phyloP scores from a whole-genome alignment of 2,329 filamentous ascomycete genomes.

The Gnomoniopsis smithogilvyi region DNA sequence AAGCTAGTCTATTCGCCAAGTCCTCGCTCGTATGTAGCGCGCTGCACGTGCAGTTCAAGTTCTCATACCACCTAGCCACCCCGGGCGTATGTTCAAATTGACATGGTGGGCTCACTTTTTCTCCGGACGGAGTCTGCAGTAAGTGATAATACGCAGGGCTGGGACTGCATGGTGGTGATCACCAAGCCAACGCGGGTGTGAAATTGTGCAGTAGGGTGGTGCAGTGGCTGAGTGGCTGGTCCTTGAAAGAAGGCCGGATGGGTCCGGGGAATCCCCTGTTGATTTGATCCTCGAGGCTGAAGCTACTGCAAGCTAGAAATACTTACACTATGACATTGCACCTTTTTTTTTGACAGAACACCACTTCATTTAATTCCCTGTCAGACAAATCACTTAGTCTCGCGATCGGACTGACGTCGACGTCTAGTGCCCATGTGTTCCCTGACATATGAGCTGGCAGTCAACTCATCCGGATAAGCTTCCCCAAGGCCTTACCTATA shows the following conservation, averaged over 20 bases:
- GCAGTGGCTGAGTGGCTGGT: conserved; percentile 7
- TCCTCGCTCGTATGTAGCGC: not conserved
- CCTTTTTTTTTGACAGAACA: not conserved
- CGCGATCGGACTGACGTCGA: no score
- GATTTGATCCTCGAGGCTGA: conserved; percentile 11
- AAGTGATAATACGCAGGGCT: conserved; percentile 7
- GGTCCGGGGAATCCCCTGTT: conserved; percentile 7
- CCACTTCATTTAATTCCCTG: conserved; percentile 1
- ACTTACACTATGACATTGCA: conserved; percentile 2
- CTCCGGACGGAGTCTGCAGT: not conserved
- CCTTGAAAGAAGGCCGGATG: not conserved
- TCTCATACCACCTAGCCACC: not conserved
- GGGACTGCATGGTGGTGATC: not conserved
- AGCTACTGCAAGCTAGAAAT: conserved; percentile 3
- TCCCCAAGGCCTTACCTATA: conserved; percentile 2
- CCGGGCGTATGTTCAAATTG: not conserved
- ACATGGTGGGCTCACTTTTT: not conserved
- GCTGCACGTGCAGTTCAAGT: not conserved
- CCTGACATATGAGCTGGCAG: no score
- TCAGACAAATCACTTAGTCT: not conserved
- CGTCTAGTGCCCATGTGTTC: no score
- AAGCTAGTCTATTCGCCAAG: not conserved
- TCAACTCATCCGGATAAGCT: not conserved
- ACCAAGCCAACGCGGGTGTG: not conserved
- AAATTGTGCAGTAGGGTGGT: not conserved